A percentile compares a stretch with the other conserved stretches of the same genome.
Evolutionary conservation across 495 filamentous ascomycete species (phyloP).

Genomic region (Elasticomyces elasticus): DNA sequence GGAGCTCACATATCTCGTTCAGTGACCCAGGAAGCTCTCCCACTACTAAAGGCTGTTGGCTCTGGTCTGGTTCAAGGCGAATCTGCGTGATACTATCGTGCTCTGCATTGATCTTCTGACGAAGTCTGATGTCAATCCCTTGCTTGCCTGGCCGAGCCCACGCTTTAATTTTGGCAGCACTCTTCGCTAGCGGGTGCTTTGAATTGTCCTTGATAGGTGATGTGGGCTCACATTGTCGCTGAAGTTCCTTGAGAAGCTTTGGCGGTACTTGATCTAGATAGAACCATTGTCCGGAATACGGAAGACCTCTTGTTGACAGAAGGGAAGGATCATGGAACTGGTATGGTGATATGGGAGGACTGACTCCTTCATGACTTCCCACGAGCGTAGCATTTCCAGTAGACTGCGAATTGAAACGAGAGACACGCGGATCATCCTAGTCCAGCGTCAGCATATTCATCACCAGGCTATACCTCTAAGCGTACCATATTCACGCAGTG

Average conservation of each 20-base stretch:
- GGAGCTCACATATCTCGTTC: conserved; percentile 6
- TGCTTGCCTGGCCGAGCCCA: conserved; percentile 9
- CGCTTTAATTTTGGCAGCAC: conserved; percentile 10
- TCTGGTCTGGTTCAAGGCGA: background rate
- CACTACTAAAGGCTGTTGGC: background rate
- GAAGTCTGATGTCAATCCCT: conserved; percentile 8
- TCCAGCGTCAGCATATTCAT: background rate
- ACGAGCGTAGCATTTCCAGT: conserved; percentile 1
- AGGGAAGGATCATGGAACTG: background rate
- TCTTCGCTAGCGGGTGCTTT: background rate
- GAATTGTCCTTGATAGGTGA: background rate
- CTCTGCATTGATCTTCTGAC: conserved; percentile 3
- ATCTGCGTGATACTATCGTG: conserved; percentile 7
- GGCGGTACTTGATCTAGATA: background rate
- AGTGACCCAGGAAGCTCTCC: conserved; percentile 1
- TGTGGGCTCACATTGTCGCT: background rate
- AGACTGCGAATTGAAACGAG: conserved; percentile 5
- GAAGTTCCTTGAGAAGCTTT: conserved; percentile 2
- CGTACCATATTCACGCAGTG: background rate
- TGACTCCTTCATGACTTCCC: conserved; percentile 1
- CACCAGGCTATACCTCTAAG: background rate
- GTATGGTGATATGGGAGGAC: background rate
- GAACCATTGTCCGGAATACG: conserved; percentile 1
- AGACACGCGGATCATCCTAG: background rate
- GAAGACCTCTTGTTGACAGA: background rate